Conservation (phyloP, 2,329 filamentous ascomycete species). For the Aspergillus aculeatinus region DNA sequence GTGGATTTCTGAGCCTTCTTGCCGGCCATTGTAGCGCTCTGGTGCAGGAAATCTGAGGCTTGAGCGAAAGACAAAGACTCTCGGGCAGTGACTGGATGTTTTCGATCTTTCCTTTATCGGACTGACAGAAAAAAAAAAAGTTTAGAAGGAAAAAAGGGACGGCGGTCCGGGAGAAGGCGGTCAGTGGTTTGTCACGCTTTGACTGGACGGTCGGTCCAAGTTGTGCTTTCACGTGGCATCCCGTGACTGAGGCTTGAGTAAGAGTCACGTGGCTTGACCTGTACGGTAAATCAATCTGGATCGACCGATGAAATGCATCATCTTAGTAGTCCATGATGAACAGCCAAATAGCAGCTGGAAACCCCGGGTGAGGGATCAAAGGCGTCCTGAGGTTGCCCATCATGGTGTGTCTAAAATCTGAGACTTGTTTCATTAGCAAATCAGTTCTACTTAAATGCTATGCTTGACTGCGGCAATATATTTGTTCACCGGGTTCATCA, state of each 20-base stretch:
- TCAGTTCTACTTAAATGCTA: too few species aligned
- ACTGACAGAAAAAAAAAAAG: slow-evolving; percentile 20
- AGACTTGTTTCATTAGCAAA: too few species aligned
- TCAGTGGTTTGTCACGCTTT: slow-evolving; percentile 4
- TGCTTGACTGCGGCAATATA: too few species aligned
- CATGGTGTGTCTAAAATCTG: too few species aligned
- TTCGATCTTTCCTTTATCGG: neutral
- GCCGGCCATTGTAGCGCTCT: slow-evolving; percentile 27
- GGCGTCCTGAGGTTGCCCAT: too few species aligned
- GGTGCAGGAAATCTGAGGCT: neutral
- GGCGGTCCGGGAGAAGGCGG: slow-evolving; percentile 30
- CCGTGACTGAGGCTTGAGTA: slow-evolving; percentile 13
- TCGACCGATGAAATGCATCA: too few species aligned
- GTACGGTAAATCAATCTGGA: too few species aligned
- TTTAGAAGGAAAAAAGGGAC: slow-evolving; percentile 22
- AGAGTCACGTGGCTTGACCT: too few species aligned
- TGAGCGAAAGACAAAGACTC: neutral
- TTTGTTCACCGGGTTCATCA: too few species aligned
- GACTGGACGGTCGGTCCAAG: slow-evolving; percentile 21
- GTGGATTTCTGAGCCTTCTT: slow-evolving; percentile 24
- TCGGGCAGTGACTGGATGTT: slow-evolving; percentile 1
- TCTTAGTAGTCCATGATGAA: too few species aligned
- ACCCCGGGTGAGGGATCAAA: too few species aligned
- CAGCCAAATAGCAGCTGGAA: too few species aligned
- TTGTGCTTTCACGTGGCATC: slow-evolving; percentile 12